Conservation (phyloP, 768 basidiomycete genomes). For the Russula ochroleuca region DNA sequence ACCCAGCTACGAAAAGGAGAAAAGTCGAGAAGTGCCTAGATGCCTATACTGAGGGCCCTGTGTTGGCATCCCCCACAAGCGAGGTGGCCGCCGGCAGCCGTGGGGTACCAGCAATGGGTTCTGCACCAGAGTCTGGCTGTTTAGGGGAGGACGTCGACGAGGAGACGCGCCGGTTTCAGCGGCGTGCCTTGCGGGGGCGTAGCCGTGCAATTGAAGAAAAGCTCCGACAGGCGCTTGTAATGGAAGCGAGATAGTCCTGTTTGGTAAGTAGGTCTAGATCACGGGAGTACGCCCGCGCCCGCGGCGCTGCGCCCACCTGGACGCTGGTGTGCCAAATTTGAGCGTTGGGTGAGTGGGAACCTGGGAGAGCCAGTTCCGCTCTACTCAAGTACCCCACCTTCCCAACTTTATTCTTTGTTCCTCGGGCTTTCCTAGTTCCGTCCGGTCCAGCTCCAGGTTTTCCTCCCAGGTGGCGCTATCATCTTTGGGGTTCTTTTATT, state of each 20-base stretch:
- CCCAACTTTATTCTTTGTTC: not conserved
- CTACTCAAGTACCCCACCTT: not conserved
- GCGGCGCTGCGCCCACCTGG: no score
- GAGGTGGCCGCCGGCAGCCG: not conserved
- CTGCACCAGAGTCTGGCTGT: not conserved
- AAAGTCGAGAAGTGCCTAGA: slow-evolving; percentile 3
- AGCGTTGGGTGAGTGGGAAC: not conserved
- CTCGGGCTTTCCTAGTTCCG: not conserved
- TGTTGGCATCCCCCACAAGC: not conserved
- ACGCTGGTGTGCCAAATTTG: not conserved
- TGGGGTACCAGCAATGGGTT: not conserved
- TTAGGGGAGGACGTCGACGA: not conserved
- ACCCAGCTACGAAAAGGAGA: slow-evolving; percentile 3
- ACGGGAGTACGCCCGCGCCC: no score
- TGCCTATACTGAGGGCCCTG: not conserved
- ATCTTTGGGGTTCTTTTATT: not conserved
- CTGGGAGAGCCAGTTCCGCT: not conserved
- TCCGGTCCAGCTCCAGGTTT: not conserved
- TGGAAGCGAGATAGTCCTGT: not conserved
- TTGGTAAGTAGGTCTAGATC: not conserved
- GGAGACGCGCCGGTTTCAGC: not conserved
- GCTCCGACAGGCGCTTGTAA: slow-evolving; percentile 6
- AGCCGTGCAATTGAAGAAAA: slow-evolving; percentile 18
- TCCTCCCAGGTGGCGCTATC: not conserved
- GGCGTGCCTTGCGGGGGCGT: slow-evolving; percentile 15